Percentiles rank a stretch among this genome's conserved stretches.
Evolutionary conservation across 148 eudicot genomes (phyloP).

Genomic region (Vaccinium corymbosum): DNA sequence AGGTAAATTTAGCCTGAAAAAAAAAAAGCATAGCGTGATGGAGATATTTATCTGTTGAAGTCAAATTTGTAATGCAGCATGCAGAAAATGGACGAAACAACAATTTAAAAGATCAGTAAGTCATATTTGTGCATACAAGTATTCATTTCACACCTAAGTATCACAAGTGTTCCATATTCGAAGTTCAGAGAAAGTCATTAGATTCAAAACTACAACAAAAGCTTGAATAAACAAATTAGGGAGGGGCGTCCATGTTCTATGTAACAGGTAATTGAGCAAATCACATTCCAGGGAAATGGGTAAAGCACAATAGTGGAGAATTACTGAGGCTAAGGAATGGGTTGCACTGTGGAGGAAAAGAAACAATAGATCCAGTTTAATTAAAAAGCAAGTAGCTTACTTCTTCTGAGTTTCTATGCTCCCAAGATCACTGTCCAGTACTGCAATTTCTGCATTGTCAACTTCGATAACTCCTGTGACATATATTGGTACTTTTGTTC

Average conservation of each 20-base stretch:
- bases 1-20: constrained; percentile 62
- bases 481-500: constrained; percentile 50
- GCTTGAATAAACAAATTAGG: no score
- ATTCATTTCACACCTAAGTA: background rate
- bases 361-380: background rate
- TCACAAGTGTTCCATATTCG: no score
- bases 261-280: no score
- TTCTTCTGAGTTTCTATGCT: constrained; percentile 59
- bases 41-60: background rate
- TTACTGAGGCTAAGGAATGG: background rate
- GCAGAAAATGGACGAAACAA: background rate
- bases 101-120: background rate
- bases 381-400: constrained; percentile 30
- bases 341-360: background rate
- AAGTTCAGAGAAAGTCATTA: background rate
- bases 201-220: background rate
- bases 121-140: background rate
- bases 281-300: no score
- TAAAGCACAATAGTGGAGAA: no score
- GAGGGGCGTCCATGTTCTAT: no score
- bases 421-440: constrained; percentile 73
- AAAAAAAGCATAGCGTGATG: background rate
- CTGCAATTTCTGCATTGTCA: constrained; percentile 62
- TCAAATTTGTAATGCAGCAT: background rate
- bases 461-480: constrained; percentile 64